phyloP scores from a whole-genome alignment of 495 filamentous ascomycete genomes.

The Aspergillus steynii region DNA sequence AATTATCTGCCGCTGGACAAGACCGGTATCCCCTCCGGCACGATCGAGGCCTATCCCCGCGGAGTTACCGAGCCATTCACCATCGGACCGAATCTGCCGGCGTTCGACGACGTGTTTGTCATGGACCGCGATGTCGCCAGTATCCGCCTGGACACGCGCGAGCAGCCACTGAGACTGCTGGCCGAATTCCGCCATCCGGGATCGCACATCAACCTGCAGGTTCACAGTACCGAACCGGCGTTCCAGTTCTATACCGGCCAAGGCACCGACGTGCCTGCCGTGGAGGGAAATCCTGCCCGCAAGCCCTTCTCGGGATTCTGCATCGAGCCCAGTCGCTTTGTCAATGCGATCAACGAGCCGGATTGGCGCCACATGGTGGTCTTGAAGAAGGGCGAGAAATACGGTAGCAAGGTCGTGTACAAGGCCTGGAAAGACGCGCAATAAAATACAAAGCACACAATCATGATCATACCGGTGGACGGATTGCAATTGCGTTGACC shows the following conservation, averaged over 20 bases:
- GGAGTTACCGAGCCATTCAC: slow-evolving; percentile 62
- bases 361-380: slow-evolving; percentile 77
- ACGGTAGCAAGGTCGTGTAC: slow-evolving; percentile 77
- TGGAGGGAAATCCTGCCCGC: slow-evolving; percentile 63
- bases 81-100: slow-evolving; percentile 63
- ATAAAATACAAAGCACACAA: slow-evolving; percentile 3
- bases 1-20: slow-evolving; percentile 73
- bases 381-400: slow-evolving; percentile 76
- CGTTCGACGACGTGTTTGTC: slow-evolving; percentile 91
- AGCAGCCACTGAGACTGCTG: slow-evolving; percentile 58
- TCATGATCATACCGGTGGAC: neutral
- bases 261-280: slow-evolving; percentile 72
- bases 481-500: neutral
- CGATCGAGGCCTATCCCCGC: slow-evolving; percentile 51
- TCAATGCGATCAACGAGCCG: slow-evolving; percentile 80
- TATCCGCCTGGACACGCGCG: slow-evolving; percentile 77
- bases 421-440: slow-evolving; percentile 68
- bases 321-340: slow-evolving; percentile 85
- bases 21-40: slow-evolving; percentile 61
- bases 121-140: slow-evolving; percentile 60
- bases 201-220: slow-evolving; percentile 75
- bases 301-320: slow-evolving; percentile 74
- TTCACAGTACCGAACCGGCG: slow-evolving; percentile 86
- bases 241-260: slow-evolving; percentile 97
- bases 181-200: slow-evolving; percentile 69